phyloP scores from a whole-genome alignment of 139 green algal species.

The Chlamydomonas asymmetrica region DNA sequence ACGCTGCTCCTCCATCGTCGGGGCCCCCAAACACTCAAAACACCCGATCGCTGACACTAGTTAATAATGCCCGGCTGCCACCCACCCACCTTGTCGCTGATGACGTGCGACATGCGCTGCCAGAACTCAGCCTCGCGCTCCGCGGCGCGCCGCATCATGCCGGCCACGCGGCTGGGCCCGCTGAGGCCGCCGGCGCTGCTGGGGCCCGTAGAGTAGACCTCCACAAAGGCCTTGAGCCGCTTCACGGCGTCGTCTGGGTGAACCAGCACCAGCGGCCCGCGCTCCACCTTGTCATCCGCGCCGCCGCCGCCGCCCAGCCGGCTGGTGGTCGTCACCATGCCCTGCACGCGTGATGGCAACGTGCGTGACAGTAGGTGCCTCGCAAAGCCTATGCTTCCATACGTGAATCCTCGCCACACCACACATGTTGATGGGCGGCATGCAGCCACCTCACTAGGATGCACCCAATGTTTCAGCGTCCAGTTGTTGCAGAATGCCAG shows the following conservation, averaged over 20 bases:
- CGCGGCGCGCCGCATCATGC: conserved; percentile 27
- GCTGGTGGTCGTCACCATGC: background rate
- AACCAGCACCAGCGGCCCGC: conserved; percentile 43
- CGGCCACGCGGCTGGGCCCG: conserved; percentile 17
- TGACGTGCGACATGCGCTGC: conserved; percentile 51
- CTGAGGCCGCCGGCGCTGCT: conserved; percentile 21
- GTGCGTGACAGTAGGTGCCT: too few species aligned
- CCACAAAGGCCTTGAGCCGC: conserved; percentile 51
- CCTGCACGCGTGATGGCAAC: too few species aligned
- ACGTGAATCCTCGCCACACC: too few species aligned
- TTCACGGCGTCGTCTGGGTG: conserved; percentile 62
- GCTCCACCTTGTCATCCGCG: conserved; percentile 12
- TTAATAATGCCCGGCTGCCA: background rate
- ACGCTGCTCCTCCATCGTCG: too few species aligned
- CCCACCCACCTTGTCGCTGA: conserved; percentile 35
- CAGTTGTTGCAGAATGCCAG: too few species aligned
- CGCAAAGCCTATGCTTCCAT: too few species aligned
- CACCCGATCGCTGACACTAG: background rate
- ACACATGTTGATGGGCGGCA: too few species aligned
- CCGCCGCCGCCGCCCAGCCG: background rate
- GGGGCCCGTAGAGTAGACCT: conserved; percentile 40
- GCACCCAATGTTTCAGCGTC: too few species aligned
- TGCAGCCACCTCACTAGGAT: too few species aligned
- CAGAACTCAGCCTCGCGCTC: conserved; percentile 58
- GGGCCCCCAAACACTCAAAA: too few species aligned